Evolutionary conservation across 2,329 filamentous ascomycete genomes (phyloP).

Genomic region (Sarocladium kiliense): DNA sequence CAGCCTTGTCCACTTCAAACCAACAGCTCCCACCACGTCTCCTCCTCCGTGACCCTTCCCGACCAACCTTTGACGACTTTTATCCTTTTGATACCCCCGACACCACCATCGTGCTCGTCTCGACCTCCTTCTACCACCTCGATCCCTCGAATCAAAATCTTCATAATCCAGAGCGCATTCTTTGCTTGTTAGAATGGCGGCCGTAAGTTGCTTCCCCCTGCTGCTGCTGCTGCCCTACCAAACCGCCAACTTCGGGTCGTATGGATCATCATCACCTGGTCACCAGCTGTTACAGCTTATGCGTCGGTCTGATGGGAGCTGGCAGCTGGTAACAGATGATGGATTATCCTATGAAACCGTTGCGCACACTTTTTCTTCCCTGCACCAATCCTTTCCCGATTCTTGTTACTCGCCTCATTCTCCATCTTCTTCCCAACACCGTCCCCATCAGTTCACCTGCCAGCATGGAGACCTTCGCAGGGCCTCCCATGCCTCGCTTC

Average conservation of each 20-base stretch:
- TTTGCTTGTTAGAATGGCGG: constrained; percentile 7
- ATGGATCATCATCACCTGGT: neutral
- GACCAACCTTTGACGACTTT: neutral
- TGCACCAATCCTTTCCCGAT: neutral
- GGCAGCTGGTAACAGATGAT: neutral
- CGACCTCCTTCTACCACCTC: neutral
- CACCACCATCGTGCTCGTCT: neutral
- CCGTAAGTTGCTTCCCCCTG: constrained; percentile 9
- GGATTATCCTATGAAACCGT: neutral
- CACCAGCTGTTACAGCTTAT: neutral
- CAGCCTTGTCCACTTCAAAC: constrained; percentile 8
- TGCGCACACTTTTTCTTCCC: neutral
- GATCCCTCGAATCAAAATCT: neutral
- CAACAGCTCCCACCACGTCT: constrained; percentile 1
- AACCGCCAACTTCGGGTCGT: neutral
- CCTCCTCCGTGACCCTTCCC: constrained; percentile 1
- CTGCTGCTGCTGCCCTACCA: neutral
- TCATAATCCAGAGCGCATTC: constrained; percentile 1
- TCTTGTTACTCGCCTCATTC: neutral
- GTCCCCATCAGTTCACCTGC: neutral
- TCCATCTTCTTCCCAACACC: neutral
- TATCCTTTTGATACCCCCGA: constrained; percentile 4
- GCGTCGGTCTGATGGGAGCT: neutral
- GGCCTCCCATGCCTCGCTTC: neutral
- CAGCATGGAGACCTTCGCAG: neutral